Conservation (phyloP, 495 filamentous ascomycete genomes). For the Penicillium crystallinum region DNA sequence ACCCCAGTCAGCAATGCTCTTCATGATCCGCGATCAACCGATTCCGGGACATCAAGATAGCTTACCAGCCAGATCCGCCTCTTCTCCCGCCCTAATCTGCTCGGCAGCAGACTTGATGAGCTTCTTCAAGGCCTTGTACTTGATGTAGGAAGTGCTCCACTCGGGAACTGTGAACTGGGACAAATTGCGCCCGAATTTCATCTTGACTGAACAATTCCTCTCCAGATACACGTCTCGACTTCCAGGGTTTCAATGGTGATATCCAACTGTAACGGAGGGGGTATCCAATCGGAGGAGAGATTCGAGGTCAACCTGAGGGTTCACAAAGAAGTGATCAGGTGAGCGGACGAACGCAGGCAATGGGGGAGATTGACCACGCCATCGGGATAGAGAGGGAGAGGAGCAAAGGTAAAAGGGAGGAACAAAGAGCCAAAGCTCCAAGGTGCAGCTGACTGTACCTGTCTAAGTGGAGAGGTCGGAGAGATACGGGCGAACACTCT, state of each 20-base stretch:
- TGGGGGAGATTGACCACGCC: constrained; percentile 6
- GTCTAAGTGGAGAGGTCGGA: constrained; percentile 9
- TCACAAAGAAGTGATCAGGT: constrained; percentile 19
- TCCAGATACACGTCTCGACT: neutral
- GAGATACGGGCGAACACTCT: constrained; percentile 1
- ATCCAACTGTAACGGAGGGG: neutral
- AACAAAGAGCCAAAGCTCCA: constrained; percentile 13
- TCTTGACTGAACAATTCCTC: constrained; percentile 27
- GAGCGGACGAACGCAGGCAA: constrained; percentile 20
- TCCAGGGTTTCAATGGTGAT: neutral
- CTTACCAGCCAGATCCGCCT: constrained; percentile 74
- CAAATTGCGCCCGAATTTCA: constrained; percentile 84
- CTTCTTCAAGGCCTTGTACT: constrained; percentile 95
- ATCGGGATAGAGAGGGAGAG: constrained; percentile 3
- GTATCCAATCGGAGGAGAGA: neutral
- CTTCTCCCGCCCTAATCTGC: constrained; percentile 58
- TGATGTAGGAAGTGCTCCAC: constrained; percentile 88
- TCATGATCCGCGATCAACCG: neutral
- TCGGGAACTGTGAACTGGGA: constrained; percentile 93
- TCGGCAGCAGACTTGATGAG: constrained; percentile 74
- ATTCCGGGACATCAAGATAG: constrained; percentile 1
- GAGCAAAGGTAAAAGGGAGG: neutral
- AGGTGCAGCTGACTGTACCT: constrained; percentile 16
- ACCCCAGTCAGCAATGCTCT: constrained; percentile 12
- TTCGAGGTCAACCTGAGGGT: constrained; percentile 12